These are phyloP conservation scores for Carpinus viminea DNA, from an alignment of 306 rosid genomes.

Conservation along the genomic window DNA sequence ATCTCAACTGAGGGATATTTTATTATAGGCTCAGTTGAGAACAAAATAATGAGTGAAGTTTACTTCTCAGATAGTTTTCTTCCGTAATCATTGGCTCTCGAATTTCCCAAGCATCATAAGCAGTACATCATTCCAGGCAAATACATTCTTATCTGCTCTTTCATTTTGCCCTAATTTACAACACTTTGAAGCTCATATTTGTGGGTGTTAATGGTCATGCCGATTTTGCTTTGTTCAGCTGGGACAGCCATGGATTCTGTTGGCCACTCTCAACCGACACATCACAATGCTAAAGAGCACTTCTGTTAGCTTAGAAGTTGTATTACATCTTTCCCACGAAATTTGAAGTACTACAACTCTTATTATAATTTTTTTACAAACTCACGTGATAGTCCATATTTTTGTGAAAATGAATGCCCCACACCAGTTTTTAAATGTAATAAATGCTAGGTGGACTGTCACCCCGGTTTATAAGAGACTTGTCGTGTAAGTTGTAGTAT, in stretches of 20 bases:
- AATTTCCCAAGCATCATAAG: slow-evolving; percentile 32
- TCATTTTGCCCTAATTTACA: neutral
- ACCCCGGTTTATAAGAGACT: no score
- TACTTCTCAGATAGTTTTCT: neutral
- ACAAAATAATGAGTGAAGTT: neutral
- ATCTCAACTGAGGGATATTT: no score
- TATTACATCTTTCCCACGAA: slow-evolving; percentile 3
- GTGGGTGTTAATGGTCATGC: neutral
- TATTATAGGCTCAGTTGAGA: no score
- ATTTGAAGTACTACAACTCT: neutral
- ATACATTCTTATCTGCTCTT: neutral
- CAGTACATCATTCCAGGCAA: slow-evolving; percentile 42
- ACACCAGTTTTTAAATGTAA: no score
- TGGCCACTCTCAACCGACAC: slow-evolving; percentile 17
- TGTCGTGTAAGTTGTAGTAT: no score
- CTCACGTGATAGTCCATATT: no score
- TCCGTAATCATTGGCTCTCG: slow-evolving; percentile 11
- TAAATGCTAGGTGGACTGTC: no score
- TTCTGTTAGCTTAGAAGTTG: slow-evolving; percentile 17
- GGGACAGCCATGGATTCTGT: slow-evolving; percentile 17
- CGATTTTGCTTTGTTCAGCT: neutral
- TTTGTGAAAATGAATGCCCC: no score
- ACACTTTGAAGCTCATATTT: neutral
- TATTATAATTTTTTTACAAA: no score
- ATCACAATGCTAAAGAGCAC: slow-evolving; percentile 29